phyloP scores from a whole-genome alignment of 2,329 filamentous ascomycete genomes.

The Alternaria solani region DNA sequence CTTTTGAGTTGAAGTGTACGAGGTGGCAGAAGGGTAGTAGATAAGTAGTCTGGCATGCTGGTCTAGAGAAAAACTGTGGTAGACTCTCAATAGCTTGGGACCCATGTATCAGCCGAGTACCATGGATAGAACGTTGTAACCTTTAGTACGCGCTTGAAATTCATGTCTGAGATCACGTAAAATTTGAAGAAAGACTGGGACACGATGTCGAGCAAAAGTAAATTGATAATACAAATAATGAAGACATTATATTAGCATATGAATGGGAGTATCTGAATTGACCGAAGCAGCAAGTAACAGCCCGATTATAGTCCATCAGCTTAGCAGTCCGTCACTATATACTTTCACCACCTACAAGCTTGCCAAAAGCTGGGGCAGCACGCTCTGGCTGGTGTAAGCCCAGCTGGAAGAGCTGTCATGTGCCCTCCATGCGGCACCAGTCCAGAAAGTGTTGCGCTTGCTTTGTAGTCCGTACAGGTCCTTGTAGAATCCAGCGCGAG shows the following conservation, averaged over 20 bases:
- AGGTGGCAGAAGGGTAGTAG: not conserved
- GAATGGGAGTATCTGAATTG: not conserved
- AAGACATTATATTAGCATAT: not conserved
- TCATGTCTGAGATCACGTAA: not conserved
- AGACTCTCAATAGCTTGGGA: not conserved
- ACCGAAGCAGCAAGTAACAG: not conserved
- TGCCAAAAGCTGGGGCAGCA: constrained; percentile 44
- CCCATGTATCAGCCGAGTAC: not conserved
- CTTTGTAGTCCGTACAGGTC: constrained; percentile 34
- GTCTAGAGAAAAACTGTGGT: not conserved
- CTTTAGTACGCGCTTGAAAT: not conserved
- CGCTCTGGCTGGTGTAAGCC: constrained; percentile 44
- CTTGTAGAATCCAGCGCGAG: constrained; percentile 31
- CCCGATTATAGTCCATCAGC: not conserved
- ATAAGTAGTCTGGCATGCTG: not conserved
- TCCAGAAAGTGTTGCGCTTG: constrained; percentile 32
- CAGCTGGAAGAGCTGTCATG: constrained; percentile 29
- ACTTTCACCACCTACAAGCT: constrained; percentile 4
- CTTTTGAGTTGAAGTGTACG: not conserved
- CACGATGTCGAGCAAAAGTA: not conserved
- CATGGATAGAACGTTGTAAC: not conserved
- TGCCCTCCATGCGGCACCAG: constrained; percentile 27
- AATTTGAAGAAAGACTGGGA: not conserved
- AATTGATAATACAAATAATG: not conserved
- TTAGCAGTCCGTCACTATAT: not conserved